A percentile compares a stretch with the other conserved stretches of the same genome.
These are phyloP conservation scores for Gigaspora rosea DNA, from an alignment of 192 early-diverging fungal genomes.

Conservation along the genomic window DNA sequence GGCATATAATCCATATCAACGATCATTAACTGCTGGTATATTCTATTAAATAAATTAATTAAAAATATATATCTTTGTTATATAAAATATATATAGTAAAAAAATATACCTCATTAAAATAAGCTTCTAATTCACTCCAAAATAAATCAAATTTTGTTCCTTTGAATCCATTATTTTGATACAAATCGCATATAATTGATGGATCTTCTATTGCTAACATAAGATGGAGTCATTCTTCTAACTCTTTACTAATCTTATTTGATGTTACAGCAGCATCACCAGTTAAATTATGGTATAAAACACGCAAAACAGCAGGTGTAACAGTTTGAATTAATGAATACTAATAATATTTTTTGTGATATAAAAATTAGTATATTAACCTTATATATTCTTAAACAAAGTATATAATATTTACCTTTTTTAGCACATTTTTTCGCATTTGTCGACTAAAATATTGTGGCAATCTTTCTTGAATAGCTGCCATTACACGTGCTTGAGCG, in stretches of 20 bases:
- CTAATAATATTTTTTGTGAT: neutral
- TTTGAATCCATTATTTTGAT: neutral
- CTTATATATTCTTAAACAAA: too few species aligned
- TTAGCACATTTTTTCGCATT: neutral
- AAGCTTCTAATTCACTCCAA: neutral
- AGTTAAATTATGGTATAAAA: constrained; percentile 6
- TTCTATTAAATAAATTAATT: neutral
- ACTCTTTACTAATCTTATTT: constrained; percentile 8
- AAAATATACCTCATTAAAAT: neutral
- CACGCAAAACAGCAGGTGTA: neutral
- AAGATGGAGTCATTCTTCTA: neutral
- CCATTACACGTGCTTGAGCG: neutral
- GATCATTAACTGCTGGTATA: neutral
- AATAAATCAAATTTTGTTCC: neutral
- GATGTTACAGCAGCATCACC: neutral
- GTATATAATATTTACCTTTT: neutral
- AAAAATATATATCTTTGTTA: too few species aligned
- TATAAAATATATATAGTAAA: neutral
- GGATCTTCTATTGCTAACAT: neutral
- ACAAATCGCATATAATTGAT: constrained; percentile 1
- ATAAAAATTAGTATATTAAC: neutral
- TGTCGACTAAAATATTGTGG: neutral
- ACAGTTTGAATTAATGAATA: neutral
- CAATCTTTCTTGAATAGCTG: neutral
- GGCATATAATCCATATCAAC: neutral